Conservation (phyloP, 2,329 filamentous ascomycete genomes). For the Diaporthe nobilis region DNA sequence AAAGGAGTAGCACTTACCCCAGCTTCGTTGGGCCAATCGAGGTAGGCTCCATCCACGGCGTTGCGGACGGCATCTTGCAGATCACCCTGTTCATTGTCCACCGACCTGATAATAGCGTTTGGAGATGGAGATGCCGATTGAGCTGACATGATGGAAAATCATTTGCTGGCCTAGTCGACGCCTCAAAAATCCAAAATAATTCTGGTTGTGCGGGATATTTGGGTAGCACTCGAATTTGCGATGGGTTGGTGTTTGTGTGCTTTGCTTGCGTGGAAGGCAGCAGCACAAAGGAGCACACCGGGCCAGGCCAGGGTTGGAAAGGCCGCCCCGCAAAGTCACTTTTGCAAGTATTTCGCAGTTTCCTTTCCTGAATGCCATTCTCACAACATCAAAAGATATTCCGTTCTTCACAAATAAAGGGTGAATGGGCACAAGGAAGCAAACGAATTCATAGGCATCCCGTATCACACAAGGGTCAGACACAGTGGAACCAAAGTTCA, state of each 20-base stretch:
- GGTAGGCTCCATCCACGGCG: conserved; percentile 51
- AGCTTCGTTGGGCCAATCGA: conserved; percentile 63
- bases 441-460: not conserved
- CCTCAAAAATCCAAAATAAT: not conserved
- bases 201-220: not conserved
- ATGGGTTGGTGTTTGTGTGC: not conserved
- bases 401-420: too few species aligned
- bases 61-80: conserved; percentile 34
- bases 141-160: not conserved
- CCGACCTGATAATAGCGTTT: not conserved
- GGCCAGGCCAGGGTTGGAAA: not conserved
- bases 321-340: not conserved
- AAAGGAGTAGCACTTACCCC: conserved; percentile 52
- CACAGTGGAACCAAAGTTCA: conserved; percentile 34
- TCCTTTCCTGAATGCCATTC: not conserved
- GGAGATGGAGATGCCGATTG: too few species aligned
- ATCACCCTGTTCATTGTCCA: conserved; percentile 30
- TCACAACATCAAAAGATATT: not conserved
- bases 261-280: not conserved
- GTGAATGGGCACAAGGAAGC: not conserved
- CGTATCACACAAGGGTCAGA: conserved; percentile 31
- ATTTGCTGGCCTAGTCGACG: not conserved
- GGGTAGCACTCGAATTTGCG: not conserved
- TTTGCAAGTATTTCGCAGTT: not conserved
- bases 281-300: not conserved